These are phyloP conservation scores for Bretschneidera sinensis DNA, from an alignment of 345 rosid species.

Conservation along the genomic window DNA sequence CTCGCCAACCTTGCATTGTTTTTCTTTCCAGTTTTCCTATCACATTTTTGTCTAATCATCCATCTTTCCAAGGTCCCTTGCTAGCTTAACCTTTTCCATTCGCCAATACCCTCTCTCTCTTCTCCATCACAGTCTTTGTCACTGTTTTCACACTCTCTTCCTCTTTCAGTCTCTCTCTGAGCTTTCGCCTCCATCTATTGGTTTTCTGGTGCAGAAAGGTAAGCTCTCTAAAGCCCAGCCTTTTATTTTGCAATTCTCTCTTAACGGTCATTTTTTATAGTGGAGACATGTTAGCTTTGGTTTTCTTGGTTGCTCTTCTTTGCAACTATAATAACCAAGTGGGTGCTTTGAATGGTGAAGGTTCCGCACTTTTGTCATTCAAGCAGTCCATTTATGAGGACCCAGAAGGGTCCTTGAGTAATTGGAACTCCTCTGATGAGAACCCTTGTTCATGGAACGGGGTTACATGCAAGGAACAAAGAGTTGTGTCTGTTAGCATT, in stretches of 20 bases:
- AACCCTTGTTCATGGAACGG: slow-evolving; percentile 92
- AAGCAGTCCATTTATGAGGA: slow-evolving; percentile 62
- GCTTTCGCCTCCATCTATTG: slow-evolving; percentile 22
- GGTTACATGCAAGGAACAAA: slow-evolving; percentile 73
- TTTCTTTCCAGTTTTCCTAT: slow-evolving; percentile 22
- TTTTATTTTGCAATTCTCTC: slow-evolving; percentile 6
- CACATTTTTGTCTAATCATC: slow-evolving; percentile 23
- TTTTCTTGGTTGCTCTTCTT: slow-evolving; percentile 29
- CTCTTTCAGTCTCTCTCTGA: slow-evolving; percentile 13
- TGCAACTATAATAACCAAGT: slow-evolving; percentile 25
- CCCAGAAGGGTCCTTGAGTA: slow-evolving; percentile 70
- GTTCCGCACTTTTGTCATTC: slow-evolving; percentile 67
- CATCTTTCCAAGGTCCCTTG: slow-evolving; percentile 15
- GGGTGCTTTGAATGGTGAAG: slow-evolving; percentile 52
- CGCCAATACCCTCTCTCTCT: slow-evolving; percentile 17
- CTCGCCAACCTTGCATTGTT: slow-evolving; percentile 22
- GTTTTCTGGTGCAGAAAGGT: slow-evolving; percentile 21
- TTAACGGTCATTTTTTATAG: slow-evolving; percentile 22
- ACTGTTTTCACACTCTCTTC: slow-evolving; percentile 13
- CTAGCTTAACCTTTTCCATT: slow-evolving; percentile 25
- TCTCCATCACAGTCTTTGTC: slow-evolving; percentile 25
- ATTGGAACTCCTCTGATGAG: slow-evolving; percentile 77
- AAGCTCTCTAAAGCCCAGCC: slow-evolving; percentile 17
- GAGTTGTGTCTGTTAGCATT: slow-evolving; percentile 74
- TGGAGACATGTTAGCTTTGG: slow-evolving; percentile 32